A percentile compares a stretch with the other conserved stretches of the same genome.
Conservation (phyloP, 2,329 filamentous ascomycete species). For the Chaetothyriales sp. region DNA sequence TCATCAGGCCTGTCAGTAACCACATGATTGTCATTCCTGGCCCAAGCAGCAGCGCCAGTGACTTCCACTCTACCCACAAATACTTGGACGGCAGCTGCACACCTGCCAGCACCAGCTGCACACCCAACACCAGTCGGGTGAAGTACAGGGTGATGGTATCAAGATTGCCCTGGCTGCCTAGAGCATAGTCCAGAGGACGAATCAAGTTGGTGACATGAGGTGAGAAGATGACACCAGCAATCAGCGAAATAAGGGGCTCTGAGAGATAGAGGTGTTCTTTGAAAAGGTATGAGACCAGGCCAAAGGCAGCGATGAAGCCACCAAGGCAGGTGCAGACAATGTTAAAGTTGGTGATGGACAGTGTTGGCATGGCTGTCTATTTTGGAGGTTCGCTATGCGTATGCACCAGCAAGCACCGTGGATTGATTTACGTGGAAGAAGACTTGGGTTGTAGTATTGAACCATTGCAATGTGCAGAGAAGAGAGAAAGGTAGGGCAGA, state of each 20-base stretch:
- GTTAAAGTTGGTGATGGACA: conserved; percentile 65
- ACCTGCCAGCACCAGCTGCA: conserved; percentile 79
- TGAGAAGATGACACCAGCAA: conserved; percentile 66
- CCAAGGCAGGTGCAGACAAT: conserved; percentile 67
- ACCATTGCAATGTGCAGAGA: neutral
- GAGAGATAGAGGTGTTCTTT: conserved; percentile 88
- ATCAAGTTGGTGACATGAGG: conserved; percentile 66
- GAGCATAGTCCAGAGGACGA: conserved; percentile 60
- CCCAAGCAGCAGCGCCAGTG: conserved; percentile 59
- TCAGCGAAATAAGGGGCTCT: conserved; percentile 73
- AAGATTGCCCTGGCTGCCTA: conserved; percentile 43
- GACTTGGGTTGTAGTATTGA: neutral
- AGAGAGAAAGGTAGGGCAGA: neutral
- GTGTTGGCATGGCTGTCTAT: conserved; percentile 39
- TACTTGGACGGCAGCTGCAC: conserved; percentile 79
- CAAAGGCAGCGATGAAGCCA: conserved; percentile 81
- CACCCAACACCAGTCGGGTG: conserved; percentile 71
- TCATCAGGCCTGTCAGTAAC: conserved; percentile 62
- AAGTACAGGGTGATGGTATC: conserved; percentile 70
- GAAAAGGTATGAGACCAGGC: conserved; percentile 73
- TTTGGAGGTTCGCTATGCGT: neutral
- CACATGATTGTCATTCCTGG: conserved; percentile 82
- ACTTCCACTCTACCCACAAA: conserved; percentile 62
- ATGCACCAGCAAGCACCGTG: neutral
- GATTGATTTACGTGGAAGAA: neutral